phyloP scores from a whole-genome alignment of 352 stramenopile genomes.

The Globisporangium viniferum region DNA sequence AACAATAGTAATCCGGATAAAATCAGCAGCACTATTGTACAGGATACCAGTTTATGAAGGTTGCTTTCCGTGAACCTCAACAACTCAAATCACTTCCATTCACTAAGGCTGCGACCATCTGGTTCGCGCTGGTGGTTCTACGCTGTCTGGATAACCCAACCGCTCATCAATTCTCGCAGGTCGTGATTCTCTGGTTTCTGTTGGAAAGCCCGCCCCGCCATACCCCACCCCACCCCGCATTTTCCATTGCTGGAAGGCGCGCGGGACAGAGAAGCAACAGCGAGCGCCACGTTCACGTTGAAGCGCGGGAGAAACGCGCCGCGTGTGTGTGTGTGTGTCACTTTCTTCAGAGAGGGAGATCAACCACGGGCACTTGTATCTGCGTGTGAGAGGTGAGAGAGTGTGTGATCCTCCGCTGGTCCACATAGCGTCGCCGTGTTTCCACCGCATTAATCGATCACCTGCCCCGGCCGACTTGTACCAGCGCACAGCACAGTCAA shows the following conservation, averaged over 20 bases:
- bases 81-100: background rate
- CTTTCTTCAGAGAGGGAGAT: background rate
- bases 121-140: background rate
- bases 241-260: conserved; percentile 4
- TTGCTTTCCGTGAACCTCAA: background rate
- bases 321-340: background rate
- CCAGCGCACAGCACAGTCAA: background rate
- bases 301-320: background rate
- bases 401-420: background rate
- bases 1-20: background rate
- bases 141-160: background rate
- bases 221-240: background rate
- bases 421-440: background rate
- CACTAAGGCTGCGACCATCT: background rate
- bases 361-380: background rate
- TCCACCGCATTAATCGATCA: background rate
- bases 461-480: background rate
- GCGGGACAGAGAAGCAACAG: background rate
- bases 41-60: background rate
- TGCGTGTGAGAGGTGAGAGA: too few species aligned
- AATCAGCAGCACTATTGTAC: background rate
- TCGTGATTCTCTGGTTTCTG: background rate
- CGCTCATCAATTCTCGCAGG: background rate
- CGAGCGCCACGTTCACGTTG: background rate
- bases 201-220: background rate